phyloP scores from a whole-genome alignment of 2,329 filamentous ascomycete species.

The Fusarium sp. region DNA sequence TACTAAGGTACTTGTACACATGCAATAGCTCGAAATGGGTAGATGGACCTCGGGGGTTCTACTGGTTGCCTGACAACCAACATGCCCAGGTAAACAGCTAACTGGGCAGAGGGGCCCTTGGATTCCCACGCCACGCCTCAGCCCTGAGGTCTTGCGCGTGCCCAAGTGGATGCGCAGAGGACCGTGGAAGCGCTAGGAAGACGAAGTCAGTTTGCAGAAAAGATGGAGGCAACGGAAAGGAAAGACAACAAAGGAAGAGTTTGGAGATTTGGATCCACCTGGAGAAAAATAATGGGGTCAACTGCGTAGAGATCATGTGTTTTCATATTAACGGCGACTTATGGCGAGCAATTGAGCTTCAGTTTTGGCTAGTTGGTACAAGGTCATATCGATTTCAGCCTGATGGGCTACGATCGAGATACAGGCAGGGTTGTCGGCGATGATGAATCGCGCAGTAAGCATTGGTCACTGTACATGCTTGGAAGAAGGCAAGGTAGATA shows the following conservation, averaged over 20 bases:
- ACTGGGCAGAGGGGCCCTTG: slow-evolving; percentile 7
- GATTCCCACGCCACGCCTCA: slow-evolving; percentile 30
- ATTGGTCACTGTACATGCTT: background rate
- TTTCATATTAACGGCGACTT: background rate
- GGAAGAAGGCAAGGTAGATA: no score
- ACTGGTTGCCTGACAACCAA: slow-evolving; percentile 12
- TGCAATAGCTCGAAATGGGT: background rate
- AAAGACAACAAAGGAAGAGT: slow-evolving; percentile 23
- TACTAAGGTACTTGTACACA: no score
- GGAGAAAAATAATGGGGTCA: slow-evolving; percentile 12
- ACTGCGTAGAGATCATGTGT: slow-evolving; percentile 5
- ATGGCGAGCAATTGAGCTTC: background rate
- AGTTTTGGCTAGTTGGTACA: background rate
- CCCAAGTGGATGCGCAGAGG: slow-evolving; percentile 37
- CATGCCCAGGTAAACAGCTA: background rate
- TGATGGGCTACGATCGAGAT: slow-evolving; percentile 7
- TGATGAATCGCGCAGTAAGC: background rate
- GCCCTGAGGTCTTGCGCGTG: slow-evolving; percentile 15
- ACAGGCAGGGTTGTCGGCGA: background rate
- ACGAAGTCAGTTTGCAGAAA: slow-evolving; percentile 7
- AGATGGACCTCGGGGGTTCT: slow-evolving; percentile 2
- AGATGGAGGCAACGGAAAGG: slow-evolving; percentile 20
- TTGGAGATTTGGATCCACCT: slow-evolving; percentile 23
- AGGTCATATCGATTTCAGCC: background rate
- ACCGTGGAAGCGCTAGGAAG: slow-evolving; percentile 41